Percentiles rank a stretch among this genome's conserved stretches.
phyloP scores from a whole-genome alignment of 441 rosid species.

The Syzygium syzygioides region DNA sequence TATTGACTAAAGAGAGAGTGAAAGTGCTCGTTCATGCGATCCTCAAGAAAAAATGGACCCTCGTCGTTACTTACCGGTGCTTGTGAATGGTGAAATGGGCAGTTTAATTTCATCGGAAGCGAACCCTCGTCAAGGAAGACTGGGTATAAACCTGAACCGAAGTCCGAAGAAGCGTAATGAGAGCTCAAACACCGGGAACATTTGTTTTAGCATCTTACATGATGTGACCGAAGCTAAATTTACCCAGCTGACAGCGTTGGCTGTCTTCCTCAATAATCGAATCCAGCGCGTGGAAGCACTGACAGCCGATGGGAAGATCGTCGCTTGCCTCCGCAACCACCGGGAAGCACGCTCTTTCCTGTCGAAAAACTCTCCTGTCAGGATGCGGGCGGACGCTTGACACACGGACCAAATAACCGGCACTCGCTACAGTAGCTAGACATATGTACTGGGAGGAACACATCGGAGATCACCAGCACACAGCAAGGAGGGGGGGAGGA shows the following conservation, averaged over 20 bases:
- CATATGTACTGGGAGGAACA: not conserved
- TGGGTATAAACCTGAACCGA: slow-evolving; percentile 51
- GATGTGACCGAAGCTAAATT: not conserved
- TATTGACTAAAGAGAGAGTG: not conserved
- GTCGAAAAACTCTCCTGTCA: not conserved
- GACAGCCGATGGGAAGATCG: slow-evolving; percentile 29
- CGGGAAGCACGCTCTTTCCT: slow-evolving; percentile 33
- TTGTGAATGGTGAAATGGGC: slow-evolving; percentile 27
- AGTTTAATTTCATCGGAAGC: slow-evolving; percentile 32
- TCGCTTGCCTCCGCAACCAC: slow-evolving; percentile 29
- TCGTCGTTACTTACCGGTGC: slow-evolving; percentile 24
- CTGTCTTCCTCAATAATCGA: slow-evolving; percentile 35
- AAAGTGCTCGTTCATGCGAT: not conserved
- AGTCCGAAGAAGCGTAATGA: slow-evolving; percentile 5
- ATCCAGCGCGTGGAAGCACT: slow-evolving; percentile 38
- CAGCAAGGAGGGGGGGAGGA: not conserved
- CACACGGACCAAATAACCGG: not conserved
- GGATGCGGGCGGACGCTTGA: fast-evolving
- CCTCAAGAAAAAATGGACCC: not conserved
- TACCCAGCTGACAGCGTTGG: slow-evolving; percentile 45
- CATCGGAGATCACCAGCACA: not conserved
- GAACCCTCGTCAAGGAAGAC: slow-evolving; percentile 41
- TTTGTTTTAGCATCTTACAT: not conserved
- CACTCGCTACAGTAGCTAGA: not conserved
- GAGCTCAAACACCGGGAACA: not conserved